Evolutionary conservation across 345 rosid species (phyloP), one percentile per base, ranked within the genome.

Genomic region (Nephelium lappaceum): DNA sequence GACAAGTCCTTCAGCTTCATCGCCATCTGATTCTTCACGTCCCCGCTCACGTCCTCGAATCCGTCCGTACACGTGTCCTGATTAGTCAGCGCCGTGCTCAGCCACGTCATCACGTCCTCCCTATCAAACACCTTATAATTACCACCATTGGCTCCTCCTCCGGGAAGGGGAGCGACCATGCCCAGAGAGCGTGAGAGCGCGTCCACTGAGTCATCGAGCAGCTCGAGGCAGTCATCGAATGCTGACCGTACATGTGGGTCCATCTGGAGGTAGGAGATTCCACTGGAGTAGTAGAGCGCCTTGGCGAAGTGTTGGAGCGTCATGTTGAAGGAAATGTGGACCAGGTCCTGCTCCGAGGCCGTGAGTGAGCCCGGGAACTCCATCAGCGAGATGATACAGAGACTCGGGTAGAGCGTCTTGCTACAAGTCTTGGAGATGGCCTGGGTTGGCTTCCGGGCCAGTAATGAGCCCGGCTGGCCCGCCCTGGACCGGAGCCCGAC

Each of bases 61-160:
- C 99, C 99, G 41, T 96, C 99, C 9, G 85, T 45, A 58, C 99
- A 96, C 68, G 99, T 96, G 90, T 96, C 99, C 11, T 94, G 98
- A 67, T 96, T 94, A 0, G 98, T 96, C 73, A 96, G 53, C 57
- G 99, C 93, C 0, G 97, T 82, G 89, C 99, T 96, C 23, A 96
- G 94, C 99, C 99, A 96, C 77, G 98, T 96, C 83, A 82, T 42
- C 43, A 96, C 99, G 84, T 96, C 99, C 38, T 91, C 80, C 0
- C 76, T 58, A 5, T 12, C 43, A n/a, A n/a, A 58, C 5, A 16
- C 18, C 5, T 16, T 51, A 51, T 6, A 6, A 27, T 65, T 24
- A 7, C n/a, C 60, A 1, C 73, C 45, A 0, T 27, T 53, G 62
- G 51, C 64, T 0, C 75, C 60, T 0, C 75, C 81, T 5, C 39